Evolutionary conservation across 2,329 filamentous ascomycete genomes (phyloP), one percentile per base, ranked within the genome.

Genomic region (Ilyonectria sp.): DNA sequence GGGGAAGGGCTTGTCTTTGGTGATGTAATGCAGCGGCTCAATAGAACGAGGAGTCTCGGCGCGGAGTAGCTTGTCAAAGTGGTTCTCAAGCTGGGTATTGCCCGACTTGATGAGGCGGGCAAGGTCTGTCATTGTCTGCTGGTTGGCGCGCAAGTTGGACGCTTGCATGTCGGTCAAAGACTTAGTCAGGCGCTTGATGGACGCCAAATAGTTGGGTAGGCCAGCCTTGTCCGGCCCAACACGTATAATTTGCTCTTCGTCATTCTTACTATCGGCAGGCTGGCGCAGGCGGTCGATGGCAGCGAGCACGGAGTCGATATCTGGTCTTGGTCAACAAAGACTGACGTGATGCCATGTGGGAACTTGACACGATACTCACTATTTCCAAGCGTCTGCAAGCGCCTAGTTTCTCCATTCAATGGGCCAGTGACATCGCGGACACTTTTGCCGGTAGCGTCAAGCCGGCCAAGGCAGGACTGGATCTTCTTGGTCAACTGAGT

Each of bases 401-500:
- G 92, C 80, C 94, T 93, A 1, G 96, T 98, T 80, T 98, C 97
- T 75, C 93, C 93, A 78, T 95, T 97, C 47, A 99, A 92, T 9
- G 96, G 96, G 1, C 94, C 94, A 63, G 97, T 94, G 11, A 97
- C 95, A 77, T 97, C 94, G 76, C 94, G 92, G 21, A 98, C 94
- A 67, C 93, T 95, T 82, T 94, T 94, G 19, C 95, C 96, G 60
- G 94, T 97, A 43, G 92, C 90, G 75, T 98, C 94, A 37, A 99
- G 86, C 63, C 95, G 89, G 43, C 90, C 89, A 73, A 98, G 87
- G 58, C 94, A 97, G 31, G 93, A 92, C 81, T 97, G 93, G 63
- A 99, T 98, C 85, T 97, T 97, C 85, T 96, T 97, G 35, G 94
- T 97, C 79, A 98, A 88, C 77, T 94, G 90, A 67, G 94, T 92